phyloP scores from a whole-genome alignment of 352 stramenopile genomes.

The Globisporangium uncinulatum region DNA sequence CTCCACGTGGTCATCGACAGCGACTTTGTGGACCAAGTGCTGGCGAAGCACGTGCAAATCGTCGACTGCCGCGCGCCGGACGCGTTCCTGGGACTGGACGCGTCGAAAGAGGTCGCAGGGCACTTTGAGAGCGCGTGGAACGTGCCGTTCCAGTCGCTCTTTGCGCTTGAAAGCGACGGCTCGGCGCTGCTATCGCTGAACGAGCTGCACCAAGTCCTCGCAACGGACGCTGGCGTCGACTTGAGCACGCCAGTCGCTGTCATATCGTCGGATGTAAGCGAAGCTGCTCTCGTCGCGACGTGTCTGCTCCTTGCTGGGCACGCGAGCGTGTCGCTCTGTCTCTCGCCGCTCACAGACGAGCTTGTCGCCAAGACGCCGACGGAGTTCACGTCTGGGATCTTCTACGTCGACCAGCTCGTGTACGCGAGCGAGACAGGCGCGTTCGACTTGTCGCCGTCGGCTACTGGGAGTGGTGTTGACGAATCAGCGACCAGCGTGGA shows the following conservation, averaged over 20 bases:
- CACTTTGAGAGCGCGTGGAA: conserved; percentile 46
- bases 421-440: conserved; percentile 34
- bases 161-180: conserved; percentile 22
- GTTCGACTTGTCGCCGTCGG: conserved; percentile 56
- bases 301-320: conserved; percentile 37
- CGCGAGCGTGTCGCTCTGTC: conserved; percentile 28
- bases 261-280: conserved; percentile 29
- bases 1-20: conserved; percentile 20
- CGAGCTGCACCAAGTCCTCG: conserved; percentile 32
- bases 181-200: conserved; percentile 31
- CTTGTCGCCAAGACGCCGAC: conserved; percentile 31
- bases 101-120: conserved; percentile 34
- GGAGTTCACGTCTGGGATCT: conserved; percentile 38
- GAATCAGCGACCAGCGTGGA: not conserved
- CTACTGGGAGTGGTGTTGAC: not conserved
- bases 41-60: conserved; percentile 32
- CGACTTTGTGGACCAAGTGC: conserved; percentile 23
- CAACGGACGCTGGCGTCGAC: conserved; percentile 30
- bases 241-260: conserved; percentile 35
- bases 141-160: conserved; percentile 46
- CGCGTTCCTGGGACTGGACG: conserved; percentile 43
- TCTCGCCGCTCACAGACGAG: conserved; percentile 29
- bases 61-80: conserved; percentile 44
- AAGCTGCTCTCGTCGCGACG: conserved; percentile 63
- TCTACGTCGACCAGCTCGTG: conserved; percentile 31